phyloP scores from a whole-genome alignment of 2,329 filamentous ascomycete species.

The Magnaporthales sp. region DNA sequence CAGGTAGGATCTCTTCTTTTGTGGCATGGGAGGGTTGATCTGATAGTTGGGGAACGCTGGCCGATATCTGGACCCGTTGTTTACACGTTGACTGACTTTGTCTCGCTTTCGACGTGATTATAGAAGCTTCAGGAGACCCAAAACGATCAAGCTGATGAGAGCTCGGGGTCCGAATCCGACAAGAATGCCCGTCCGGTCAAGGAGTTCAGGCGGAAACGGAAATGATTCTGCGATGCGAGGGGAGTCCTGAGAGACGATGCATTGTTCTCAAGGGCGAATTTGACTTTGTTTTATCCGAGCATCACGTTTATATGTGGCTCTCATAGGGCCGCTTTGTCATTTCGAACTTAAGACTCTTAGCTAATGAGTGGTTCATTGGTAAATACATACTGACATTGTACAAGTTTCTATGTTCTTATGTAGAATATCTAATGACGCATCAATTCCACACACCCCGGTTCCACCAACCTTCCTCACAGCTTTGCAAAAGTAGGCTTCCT shows the following conservation, averaged over 20 bases:
- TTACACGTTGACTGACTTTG: constrained; percentile 5
- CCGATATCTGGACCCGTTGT: constrained; percentile 5
- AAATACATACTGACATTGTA: neutral
- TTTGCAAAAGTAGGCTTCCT: constrained; percentile 78
- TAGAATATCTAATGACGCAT: neutral
- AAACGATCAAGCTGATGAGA: constrained; percentile 18
- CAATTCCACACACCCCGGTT: neutral
- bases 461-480: constrained; percentile 37
- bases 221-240: neutral
- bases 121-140: constrained; percentile 24
- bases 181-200: constrained; percentile 1
- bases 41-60: neutral
- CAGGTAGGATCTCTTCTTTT: constrained; percentile 37
- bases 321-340: neutral
- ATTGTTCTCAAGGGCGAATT: neutral
- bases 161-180: constrained; percentile 13
- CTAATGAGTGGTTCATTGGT: neutral
- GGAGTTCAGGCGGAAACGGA: neutral
- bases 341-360: neutral
- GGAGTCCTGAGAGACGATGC: neutral
- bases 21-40: no score
- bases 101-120: neutral
- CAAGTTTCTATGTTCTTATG: neutral
- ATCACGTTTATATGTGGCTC: neutral
- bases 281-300: neutral